A percentile compares a stretch with the other conserved stretches of the same genome.
Evolutionary conservation across 352 stramenopile species (phyloP).

Genomic region (Phytophthora hybrid): DNA sequence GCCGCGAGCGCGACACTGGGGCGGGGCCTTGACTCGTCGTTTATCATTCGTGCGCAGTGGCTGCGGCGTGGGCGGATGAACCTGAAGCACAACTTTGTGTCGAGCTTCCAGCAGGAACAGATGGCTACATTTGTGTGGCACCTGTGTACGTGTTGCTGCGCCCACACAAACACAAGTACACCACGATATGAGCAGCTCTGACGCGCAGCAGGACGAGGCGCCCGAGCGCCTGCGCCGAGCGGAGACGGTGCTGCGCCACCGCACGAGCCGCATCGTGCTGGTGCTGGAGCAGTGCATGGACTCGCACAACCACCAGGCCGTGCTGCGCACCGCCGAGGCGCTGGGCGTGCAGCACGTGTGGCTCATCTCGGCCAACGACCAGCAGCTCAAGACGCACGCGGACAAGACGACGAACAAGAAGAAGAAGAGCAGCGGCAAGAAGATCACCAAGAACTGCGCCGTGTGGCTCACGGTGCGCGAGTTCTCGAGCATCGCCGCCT

Average conservation of each 20-base stretch:
- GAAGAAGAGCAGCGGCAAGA: slow-evolving; percentile 65
- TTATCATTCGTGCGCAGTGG: too few relatives aligned
- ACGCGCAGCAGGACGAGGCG: slow-evolving; percentile 25
- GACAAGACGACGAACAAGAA: slow-evolving; percentile 18
- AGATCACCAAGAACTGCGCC: slow-evolving; percentile 82
- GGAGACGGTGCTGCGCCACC: slow-evolving; percentile 70
- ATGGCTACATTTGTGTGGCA: not conserved
- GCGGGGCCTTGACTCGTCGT: too few relatives aligned
- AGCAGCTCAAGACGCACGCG: slow-evolving; percentile 72
- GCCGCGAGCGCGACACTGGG: too few relatives aligned
- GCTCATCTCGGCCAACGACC: slow-evolving; percentile 71
- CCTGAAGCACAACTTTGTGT: too few relatives aligned
- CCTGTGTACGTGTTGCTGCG: not conserved
- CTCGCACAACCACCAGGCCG: slow-evolving; percentile 90
- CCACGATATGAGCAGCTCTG: slow-evolving; percentile 3
- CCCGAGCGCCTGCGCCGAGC: slow-evolving; percentile 72
- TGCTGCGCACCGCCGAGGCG: slow-evolving; percentile 93
- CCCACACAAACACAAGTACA: not conserved
- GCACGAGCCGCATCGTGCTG: slow-evolving; percentile 73
- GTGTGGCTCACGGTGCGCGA: slow-evolving; percentile 90
- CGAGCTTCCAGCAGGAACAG: not conserved
- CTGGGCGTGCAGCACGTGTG: slow-evolving; percentile 95
- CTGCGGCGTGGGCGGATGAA: too few relatives aligned
- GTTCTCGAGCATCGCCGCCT: slow-evolving; percentile 86
- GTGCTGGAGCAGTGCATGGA: slow-evolving; percentile 86